Evolutionary conservation across 2,329 filamentous ascomycete species (phyloP).

Genomic region (Myriosclerotinia duriaeana): DNA sequence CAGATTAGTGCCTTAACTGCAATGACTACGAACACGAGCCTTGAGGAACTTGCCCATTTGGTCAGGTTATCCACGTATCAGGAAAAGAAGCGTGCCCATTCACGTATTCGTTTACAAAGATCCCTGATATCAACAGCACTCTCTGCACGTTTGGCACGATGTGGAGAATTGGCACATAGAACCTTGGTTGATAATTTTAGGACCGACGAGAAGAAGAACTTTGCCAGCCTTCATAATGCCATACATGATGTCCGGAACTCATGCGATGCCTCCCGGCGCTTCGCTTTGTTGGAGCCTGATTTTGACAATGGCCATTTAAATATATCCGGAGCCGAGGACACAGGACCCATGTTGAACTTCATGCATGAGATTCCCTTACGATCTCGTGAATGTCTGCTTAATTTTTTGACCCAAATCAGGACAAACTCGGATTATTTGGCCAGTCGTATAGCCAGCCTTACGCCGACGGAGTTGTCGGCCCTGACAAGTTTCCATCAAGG

Average conservation of each 20-base stretch:
- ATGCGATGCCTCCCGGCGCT: constrained; percentile 69
- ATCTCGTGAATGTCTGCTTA: constrained; percentile 71
- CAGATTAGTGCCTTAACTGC: constrained; percentile 51
- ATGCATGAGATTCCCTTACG: constrained; percentile 73
- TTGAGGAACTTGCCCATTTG: constrained; percentile 76
- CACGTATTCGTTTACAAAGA: constrained; percentile 70
- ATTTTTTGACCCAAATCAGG: constrained; percentile 77
- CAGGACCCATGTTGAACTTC: constrained; percentile 53
- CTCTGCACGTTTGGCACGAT: constrained; percentile 71
- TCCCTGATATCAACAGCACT: constrained; percentile 73
- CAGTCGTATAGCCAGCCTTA: constrained; percentile 73
- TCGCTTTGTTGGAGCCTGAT: constrained; percentile 70
- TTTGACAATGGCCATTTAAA: constrained; percentile 53
- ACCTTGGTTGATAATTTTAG: constrained; percentile 77
- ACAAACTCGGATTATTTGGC: constrained; percentile 88
- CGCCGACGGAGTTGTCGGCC: constrained; percentile 71
- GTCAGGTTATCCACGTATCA: constrained; percentile 78
- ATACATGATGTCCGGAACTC: constrained; percentile 77
- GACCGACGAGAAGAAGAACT: constrained; percentile 74
- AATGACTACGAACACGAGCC: constrained; percentile 64
- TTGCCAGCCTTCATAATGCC: constrained; percentile 72
- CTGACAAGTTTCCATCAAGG: constrained; percentile 77
- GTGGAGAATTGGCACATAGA: constrained; percentile 71
- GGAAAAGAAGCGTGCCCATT: constrained; percentile 74
- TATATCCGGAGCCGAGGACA: constrained; percentile 42